These are phyloP conservation scores for Vitellaria paradoxa DNA, from an alignment of 179 eudicot species.

Conservation along the genomic window DNA sequence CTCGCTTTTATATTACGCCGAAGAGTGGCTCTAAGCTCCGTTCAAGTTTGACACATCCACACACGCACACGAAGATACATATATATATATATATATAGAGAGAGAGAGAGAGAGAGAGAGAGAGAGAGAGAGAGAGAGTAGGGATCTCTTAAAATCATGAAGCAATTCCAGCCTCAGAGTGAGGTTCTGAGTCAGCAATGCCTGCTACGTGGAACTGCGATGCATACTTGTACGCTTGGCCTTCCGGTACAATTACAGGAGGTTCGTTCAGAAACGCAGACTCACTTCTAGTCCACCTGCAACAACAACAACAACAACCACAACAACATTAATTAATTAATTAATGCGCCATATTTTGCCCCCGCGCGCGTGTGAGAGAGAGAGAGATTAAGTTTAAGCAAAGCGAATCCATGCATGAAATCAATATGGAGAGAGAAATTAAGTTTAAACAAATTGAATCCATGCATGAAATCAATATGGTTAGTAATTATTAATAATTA, in stretches of 20 bases:
- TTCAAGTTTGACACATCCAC: too few relatives aligned
- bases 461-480: too few relatives aligned
- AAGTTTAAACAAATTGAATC: too few relatives aligned
- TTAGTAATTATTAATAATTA: too few relatives aligned
- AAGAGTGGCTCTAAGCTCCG: background rate
- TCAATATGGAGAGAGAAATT: too few relatives aligned
- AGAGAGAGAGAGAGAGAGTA: too few relatives aligned
- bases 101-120: too few relatives aligned
- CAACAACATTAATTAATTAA: background rate
- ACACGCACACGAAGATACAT: background rate
- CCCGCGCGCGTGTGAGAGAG: too few relatives aligned
- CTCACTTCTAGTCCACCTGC: constrained; percentile 76
- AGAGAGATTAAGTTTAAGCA: too few relatives aligned
- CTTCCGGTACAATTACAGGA: constrained; percentile 56
- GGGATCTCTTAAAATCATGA: constrained; percentile 10
- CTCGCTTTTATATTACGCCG: background rate
- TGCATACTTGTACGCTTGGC: constrained; percentile 42
- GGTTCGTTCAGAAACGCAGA: constrained; percentile 84
- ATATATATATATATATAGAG: background rate
- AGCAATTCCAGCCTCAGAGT: constrained; percentile 16
- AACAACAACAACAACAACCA: background rate
- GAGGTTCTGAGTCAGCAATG: constrained; percentile 12
- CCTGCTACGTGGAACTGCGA: constrained; percentile 64
- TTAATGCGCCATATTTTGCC: background rate
- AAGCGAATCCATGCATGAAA: too few relatives aligned